Percentiles rank a stretch among this genome's conserved stretches.
Evolutionary conservation across 2,329 filamentous ascomycete species (phyloP).

Genomic region (Paraphoma sp.): DNA sequence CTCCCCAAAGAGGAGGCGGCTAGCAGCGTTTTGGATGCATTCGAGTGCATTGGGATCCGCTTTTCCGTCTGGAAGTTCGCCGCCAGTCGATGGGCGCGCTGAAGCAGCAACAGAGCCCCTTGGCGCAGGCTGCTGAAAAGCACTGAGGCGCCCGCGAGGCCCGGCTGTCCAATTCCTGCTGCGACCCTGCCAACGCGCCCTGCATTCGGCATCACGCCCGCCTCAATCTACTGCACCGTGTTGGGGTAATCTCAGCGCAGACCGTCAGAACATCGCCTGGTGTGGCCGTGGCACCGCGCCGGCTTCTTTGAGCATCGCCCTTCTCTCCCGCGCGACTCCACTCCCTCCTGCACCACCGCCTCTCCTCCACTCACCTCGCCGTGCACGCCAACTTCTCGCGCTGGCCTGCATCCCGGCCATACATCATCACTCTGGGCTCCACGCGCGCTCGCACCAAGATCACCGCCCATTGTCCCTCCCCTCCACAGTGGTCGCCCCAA

Average conservation of each 20-base stretch:
- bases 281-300: neutral
- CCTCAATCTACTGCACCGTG: neutral
- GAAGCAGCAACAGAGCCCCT: constrained; percentile 9
- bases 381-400: constrained; percentile 7
- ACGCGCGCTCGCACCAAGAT: constrained; percentile 19
- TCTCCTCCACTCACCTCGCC: constrained; percentile 20
- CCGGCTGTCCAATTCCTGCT: neutral
- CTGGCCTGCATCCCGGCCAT: constrained; percentile 15
- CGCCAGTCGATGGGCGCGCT: constrained; percentile 14
- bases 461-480: constrained; percentile 12
- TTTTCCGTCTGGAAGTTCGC: constrained; percentile 19
- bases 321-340: constrained; percentile 18
- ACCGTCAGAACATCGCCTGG: neutral
- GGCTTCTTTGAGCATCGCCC: constrained; percentile 13
- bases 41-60: constrained; percentile 17
- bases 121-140: constrained; percentile 7
- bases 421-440: constrained; percentile 27
- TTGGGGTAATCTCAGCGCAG: neutral
- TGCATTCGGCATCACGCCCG: neutral
- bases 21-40: constrained; percentile 13
- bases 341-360: constrained; percentile 28
- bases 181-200: neutral
- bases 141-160: neutral
- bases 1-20: constrained; percentile 15
- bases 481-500: constrained; percentile 5